Evolutionary conservation across 441 rosid genomes (phyloP).

Genomic region (Kokia cookei): DNA sequence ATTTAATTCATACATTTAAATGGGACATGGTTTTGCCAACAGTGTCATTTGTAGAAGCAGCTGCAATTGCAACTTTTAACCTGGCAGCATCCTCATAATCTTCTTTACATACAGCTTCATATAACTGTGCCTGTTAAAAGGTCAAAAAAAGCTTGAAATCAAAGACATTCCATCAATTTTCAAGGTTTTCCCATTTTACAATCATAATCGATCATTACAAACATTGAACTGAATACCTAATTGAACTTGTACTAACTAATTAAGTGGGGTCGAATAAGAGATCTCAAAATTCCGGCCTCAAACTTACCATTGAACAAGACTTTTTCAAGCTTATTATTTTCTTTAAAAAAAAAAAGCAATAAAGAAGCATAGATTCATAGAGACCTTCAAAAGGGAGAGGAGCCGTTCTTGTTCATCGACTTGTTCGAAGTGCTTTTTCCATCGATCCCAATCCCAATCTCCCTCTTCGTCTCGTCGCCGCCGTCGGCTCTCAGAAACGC

Average conservation of each 20-base stretch:
- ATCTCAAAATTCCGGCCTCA: too few species aligned
- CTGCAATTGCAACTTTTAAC: conserved; percentile 90
- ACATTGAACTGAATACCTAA: too few species aligned
- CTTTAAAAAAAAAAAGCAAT: background rate
- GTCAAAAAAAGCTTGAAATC: background rate
- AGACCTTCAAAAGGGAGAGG: conserved; percentile 66
- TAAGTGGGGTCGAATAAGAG: too few species aligned
- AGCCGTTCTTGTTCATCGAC: conserved; percentile 86
- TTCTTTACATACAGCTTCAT: conserved; percentile 49
- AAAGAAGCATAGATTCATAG: background rate
- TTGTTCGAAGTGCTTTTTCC: conserved; percentile 81
- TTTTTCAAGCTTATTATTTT: too few species aligned
- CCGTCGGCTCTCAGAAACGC: background rate
- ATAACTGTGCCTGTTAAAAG: conserved; percentile 56
- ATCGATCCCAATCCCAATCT: conserved; percentile 91
- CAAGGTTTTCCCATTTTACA: background rate
- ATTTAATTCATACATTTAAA: conserved; percentile 39
- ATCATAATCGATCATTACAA: too few species aligned
- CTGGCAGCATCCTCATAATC: conserved; percentile 83
- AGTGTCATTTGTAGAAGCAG: conserved; percentile 66
- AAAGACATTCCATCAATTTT: background rate
- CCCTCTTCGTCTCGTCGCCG: conserved; percentile 14
- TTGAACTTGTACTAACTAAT: too few species aligned
- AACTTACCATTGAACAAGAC: too few species aligned
- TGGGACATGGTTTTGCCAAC: conserved; percentile 73